Conservation (phyloP, 2,329 filamentous ascomycete genomes). For the Zasmidium cellare region DNA sequence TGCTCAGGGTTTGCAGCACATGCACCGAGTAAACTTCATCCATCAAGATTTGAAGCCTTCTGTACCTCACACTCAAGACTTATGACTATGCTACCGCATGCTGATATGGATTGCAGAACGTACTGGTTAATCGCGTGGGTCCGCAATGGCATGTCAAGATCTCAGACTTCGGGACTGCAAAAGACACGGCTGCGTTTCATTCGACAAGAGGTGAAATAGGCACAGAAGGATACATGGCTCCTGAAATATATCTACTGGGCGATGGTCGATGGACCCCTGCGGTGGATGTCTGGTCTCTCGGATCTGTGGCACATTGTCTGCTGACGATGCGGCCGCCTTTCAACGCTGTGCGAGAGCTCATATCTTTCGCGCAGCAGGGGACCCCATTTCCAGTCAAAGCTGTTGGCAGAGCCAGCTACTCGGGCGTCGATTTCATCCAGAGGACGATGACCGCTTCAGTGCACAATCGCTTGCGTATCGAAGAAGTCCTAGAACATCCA, state of each 20-base stretch:
- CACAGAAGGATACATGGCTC: slow-evolving; percentile 1
- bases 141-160: slow-evolving; percentile 43
- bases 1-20: slow-evolving; percentile 35
- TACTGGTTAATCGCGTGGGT: slow-evolving; percentile 31
- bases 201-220: neutral
- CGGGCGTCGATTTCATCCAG: too few species aligned
- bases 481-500: too few species aligned
- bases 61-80: too few species aligned
- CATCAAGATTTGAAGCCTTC: slow-evolving; percentile 42
- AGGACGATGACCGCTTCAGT: too few species aligned
- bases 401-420: too few species aligned
- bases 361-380: neutral
- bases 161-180: slow-evolving; percentile 43
- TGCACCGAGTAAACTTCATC: slow-evolving; percentile 38
- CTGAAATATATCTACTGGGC: neutral
- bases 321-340: neutral
- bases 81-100: too few species aligned
- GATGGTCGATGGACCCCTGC: slow-evolving; percentile 1
- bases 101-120: too few species aligned
- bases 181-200: neutral
- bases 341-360: neutral
- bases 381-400: too few species aligned
- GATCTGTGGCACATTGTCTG: neutral
- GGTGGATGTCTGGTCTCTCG: slow-evolving; percentile 8
- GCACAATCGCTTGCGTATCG: too few species aligned